Evolutionary conservation across 176 grass and related monocot genomes (phyloP).

Genomic region (Triticum turgidum): DNA sequence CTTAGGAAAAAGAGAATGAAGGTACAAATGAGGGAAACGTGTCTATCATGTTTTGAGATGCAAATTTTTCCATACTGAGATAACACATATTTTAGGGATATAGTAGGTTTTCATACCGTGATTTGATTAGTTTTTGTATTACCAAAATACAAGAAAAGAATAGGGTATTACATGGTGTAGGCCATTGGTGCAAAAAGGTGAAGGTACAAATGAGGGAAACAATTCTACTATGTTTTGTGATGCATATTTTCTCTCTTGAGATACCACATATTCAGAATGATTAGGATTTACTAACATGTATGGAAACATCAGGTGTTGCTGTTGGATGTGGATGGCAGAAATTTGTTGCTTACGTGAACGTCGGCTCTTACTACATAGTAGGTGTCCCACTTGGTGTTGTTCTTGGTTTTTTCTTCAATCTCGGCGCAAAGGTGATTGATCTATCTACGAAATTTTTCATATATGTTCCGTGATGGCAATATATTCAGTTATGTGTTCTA

Average conservation of each 20-base stretch:
- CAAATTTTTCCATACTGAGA: background rate
- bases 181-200: too few species aligned
- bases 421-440: conserved; percentile 64
- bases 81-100: too few species aligned
- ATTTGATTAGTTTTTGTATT: too few species aligned
- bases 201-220: background rate
- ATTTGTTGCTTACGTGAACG: conserved; percentile 90
- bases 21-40: background rate
- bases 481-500: background rate
- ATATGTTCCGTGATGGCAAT: background rate
- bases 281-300: background rate
- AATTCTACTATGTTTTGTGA: background rate
- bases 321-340: conserved; percentile 96
- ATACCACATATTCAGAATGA: background rate
- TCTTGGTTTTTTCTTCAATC: conserved; percentile 63
- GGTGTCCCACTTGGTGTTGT: conserved; percentile 71
- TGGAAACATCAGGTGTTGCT: conserved; percentile 60
- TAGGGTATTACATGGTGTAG: too few species aligned
- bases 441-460: background rate
- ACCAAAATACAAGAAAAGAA: too few species aligned
- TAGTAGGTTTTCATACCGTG: too few species aligned
- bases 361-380: conserved; percentile 80
- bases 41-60: background rate
- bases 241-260: background rate
- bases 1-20: too few species aligned